Base-by-base conservation (phyloP, 2,329 filamentous ascomycete genomes). In the Diaporthe eres region DNA sequence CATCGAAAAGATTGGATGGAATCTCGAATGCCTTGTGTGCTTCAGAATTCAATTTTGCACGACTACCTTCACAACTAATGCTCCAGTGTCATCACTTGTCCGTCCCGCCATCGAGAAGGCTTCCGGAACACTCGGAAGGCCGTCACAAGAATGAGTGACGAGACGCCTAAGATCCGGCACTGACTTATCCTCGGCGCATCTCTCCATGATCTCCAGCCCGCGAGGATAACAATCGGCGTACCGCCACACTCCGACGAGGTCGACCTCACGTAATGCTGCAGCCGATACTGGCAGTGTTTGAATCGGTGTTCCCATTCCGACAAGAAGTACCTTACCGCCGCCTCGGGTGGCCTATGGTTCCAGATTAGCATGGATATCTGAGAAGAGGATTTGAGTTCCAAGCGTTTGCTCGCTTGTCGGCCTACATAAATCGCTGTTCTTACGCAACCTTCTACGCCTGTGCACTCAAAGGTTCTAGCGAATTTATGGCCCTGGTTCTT, bases 151-250 rank as follows among this genome's bases (percentile, higher is more conserved):
- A 44, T 63, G 58, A 2, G 58, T 63, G 5, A 44, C 15, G 17
- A 63, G n/a, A 5, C n/a, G 1, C 37, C 37, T 44, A 0, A 63
- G 22, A 3, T 63, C 37, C 1, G 58, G 58, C 3, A 44, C 1
- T 1, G 58, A 25, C 10, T 25, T 28, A 25, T 44, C 37, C 13
- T 2, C 3, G 5, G 19, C 8, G 13, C 22, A 44, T 5, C 34
- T 63, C n/a, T 63, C n/a, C 58, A 63, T 63, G 13, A 63, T 42
- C n/a, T 87, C 81, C 73, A 91, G 88, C 71, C 86, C 88, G 34
- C 83, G 81, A 9, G 89, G 88, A 81, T 95, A 96, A 0, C 93
- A 93, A 84, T 95, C 92, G n/a, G 92, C 92, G 79, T 94, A 94
- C 73, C 93, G 88, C 84, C 94, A 94, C 51, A 93, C 91, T 31